phyloP scores from a whole-genome alignment of 345 rosid species.

The Microcos paniculata region DNA sequence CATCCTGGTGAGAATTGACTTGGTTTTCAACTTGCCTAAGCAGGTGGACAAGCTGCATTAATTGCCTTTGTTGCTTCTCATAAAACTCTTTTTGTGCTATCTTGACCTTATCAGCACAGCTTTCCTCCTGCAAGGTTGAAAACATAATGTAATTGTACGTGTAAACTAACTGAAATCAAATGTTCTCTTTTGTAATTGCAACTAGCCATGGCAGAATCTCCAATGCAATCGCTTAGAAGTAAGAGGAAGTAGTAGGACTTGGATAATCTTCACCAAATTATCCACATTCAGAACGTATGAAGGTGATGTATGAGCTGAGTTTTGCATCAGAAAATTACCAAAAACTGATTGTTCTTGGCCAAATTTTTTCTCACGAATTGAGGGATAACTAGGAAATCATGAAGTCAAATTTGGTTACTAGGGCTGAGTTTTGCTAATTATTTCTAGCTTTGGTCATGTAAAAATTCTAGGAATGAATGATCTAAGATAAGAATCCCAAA shows the following conservation, averaged over 20 bases:
- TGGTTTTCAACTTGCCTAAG: slow-evolving; percentile 50
- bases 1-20: slow-evolving; percentile 42
- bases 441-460: neutral
- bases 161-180: neutral
- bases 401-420: neutral
- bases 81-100: slow-evolving; percentile 40
- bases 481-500: neutral
- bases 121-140: slow-evolving; percentile 37
- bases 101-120: slow-evolving; percentile 34
- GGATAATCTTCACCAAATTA: neutral
- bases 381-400: neutral
- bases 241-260: neutral
- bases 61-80: slow-evolving; percentile 43
- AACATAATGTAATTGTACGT: slow-evolving; percentile 8
- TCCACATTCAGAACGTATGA: neutral
- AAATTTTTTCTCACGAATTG: neutral
- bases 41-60: slow-evolving; percentile 45
- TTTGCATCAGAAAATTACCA: neutral
- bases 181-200: neutral
- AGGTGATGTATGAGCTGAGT: neutral
- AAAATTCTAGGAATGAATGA: neutral
- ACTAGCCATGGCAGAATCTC: neutral
- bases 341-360: neutral
- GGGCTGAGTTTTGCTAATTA: neutral
- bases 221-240: neutral